Conservation (phyloP, 805 yeast species). For the Komagataella phaffii region DNA sequence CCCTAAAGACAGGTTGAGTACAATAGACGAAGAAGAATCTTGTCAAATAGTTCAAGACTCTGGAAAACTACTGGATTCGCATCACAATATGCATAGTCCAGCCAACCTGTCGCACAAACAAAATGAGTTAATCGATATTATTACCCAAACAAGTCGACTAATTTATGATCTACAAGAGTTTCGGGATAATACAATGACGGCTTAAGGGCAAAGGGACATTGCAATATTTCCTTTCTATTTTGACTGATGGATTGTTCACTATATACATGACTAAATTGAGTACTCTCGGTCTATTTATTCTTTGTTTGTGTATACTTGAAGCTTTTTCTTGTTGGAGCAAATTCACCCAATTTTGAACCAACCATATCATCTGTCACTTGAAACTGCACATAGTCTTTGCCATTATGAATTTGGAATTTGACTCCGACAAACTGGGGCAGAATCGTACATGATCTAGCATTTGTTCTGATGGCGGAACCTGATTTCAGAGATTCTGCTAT, state of each 20-base stretch:
- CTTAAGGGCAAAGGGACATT: neutral
- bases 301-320: slow-evolving; percentile 72
- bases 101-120: neutral
- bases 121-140: neutral
- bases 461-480: slow-evolving; percentile 85
- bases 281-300: slow-evolving; percentile 24
- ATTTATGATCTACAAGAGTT: neutral
- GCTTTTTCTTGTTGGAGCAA: slow-evolving; percentile 86
- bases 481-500: slow-evolving; percentile 70
- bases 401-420: slow-evolving; percentile 91
- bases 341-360: slow-evolving; percentile 89
- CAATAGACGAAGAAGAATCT: neutral
- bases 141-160: neutral
- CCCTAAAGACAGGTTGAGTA: neutral
- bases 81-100: neutral
- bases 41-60: neutral
- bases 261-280: neutral
- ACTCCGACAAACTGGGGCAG: slow-evolving; percentile 93
- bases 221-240: no score
- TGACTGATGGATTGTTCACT: neutral
- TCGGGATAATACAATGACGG: neutral
- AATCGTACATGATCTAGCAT: slow-evolving; percentile 89
- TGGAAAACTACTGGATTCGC: neutral
- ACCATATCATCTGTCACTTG: slow-evolving; percentile 92
- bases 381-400: slow-evolving; percentile 82